Percentiles rank a stretch among this genome's conserved stretches.
Conservation (phyloP, 2,329 filamentous ascomycete genomes). For the Penicillium rolfsii region DNA sequence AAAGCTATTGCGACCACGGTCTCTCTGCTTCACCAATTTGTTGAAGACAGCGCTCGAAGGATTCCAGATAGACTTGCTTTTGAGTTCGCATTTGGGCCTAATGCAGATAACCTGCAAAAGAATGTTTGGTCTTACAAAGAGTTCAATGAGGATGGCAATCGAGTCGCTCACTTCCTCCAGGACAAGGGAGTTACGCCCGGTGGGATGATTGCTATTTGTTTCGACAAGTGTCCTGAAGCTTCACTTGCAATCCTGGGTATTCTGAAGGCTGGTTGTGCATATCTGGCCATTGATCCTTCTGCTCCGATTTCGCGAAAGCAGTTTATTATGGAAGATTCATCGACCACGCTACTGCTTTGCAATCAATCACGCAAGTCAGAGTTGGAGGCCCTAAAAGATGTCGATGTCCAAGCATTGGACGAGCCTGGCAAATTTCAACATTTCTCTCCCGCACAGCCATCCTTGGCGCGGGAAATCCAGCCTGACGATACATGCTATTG, state of each 20-base stretch:
- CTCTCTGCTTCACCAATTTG: conserved; percentile 73
- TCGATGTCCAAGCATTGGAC: conserved; percentile 54
- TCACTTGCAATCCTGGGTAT: conserved; percentile 82
- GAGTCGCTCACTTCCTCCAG: conserved; percentile 68
- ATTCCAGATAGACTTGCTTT: conserved; percentile 68
- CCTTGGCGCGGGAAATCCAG: conserved; percentile 39
- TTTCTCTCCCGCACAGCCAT: conserved; percentile 41
- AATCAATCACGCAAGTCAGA: conserved; percentile 50
- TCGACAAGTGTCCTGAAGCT: conserved; percentile 82
- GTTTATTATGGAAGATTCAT: conserved; percentile 77
- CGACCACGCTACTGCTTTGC: conserved; percentile 65
- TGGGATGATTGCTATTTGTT: conserved; percentile 73
- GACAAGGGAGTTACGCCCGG: conserved; percentile 56
- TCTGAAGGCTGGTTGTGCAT: conserved; percentile 78
- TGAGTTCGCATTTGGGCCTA: conserved; percentile 69
- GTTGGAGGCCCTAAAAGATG: conserved; percentile 38
- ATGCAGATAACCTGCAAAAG: conserved; percentile 51
- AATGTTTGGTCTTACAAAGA: conserved; percentile 74
- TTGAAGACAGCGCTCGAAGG: conserved; percentile 64
- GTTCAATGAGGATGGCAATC: conserved; percentile 71
- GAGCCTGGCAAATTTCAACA: conserved; percentile 40
- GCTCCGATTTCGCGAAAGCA: conserved; percentile 73
- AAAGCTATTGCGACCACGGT: conserved; percentile 61
- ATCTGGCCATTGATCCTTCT: conserved; percentile 76
- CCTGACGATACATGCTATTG: conserved; percentile 73